Evolutionary conservation across 2,329 filamentous ascomycete genomes (phyloP).

Genomic region (Trichoderma aggressivum): DNA sequence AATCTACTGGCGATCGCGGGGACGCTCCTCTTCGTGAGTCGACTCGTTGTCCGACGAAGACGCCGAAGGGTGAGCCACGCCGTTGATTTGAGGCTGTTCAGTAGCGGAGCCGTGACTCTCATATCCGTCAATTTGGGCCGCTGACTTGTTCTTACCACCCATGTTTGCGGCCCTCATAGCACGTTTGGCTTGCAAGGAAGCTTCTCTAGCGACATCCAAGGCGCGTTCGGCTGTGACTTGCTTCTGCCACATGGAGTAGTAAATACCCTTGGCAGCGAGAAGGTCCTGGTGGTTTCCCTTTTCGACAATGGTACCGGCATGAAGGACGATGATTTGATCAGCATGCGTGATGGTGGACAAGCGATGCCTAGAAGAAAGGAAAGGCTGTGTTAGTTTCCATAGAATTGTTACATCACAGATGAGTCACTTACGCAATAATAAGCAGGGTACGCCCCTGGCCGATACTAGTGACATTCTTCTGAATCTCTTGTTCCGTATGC

Average conservation of each 20-base stretch:
- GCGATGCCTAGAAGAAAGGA: slow-evolving; percentile 56
- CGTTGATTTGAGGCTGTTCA: slow-evolving; percentile 33
- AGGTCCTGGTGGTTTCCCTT: slow-evolving; percentile 76
- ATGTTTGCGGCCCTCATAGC: slow-evolving; percentile 51
- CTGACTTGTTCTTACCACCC: slow-evolving; percentile 36
- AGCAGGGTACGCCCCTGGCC: slow-evolving; percentile 86
- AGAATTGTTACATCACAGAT: neutral
- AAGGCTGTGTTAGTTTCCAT: slow-evolving; percentile 23
- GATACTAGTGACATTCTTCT: slow-evolving; percentile 77
- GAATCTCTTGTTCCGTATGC: slow-evolving; percentile 90
- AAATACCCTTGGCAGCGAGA: slow-evolving; percentile 66
- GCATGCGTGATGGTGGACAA: slow-evolving; percentile 82
- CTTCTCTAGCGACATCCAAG: slow-evolving; percentile 35
- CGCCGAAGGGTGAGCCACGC: slow-evolving; percentile 28
- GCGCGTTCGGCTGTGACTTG: slow-evolving; percentile 77
- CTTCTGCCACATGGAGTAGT: slow-evolving; percentile 84
- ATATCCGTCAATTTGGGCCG: slow-evolving; percentile 46
- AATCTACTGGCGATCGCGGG: neutral
- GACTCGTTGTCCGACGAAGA: slow-evolving; percentile 34
- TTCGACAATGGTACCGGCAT: slow-evolving; percentile 73
- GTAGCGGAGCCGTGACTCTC: slow-evolving; percentile 45
- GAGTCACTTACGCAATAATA: slow-evolving; percentile 73
- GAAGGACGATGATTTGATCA: slow-evolving; percentile 78
- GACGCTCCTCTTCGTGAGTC: slow-evolving; percentile 11
- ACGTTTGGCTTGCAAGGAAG: slow-evolving; percentile 34